Evolutionary conservation across 257 asterid genomes (phyloP).

Genomic region (Salvia rosmarinus): DNA sequence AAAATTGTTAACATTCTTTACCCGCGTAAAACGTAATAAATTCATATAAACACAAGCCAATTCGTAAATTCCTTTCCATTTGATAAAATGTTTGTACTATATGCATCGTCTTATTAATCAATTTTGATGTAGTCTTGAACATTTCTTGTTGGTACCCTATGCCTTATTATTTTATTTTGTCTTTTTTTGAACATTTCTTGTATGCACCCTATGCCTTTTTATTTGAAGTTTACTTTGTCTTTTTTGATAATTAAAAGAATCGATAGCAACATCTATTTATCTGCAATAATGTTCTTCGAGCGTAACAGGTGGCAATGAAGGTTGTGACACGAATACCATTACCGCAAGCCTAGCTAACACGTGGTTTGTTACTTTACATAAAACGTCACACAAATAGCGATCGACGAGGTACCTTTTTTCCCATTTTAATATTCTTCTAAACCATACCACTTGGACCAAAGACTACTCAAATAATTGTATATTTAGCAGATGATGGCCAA

Average conservation of each 20-base stretch:
- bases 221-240: not conserved
- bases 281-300: not conserved
- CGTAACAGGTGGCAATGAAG: slow-evolving; percentile 12
- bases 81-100: too few species aligned
- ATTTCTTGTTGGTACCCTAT: too few species aligned
- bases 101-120: too few species aligned
- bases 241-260: too few species aligned
- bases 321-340: slow-evolving; percentile 26
- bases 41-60: too few species aligned
- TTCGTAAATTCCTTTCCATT: too few species aligned
- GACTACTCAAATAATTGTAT: not conserved
- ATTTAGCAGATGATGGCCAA: too few species aligned
- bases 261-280: not conserved
- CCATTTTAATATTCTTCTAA: not conserved
- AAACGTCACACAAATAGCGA: not conserved
- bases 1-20: too few species aligned
- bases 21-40: too few species aligned
- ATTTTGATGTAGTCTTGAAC: slow-evolving; percentile 8
- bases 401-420: not conserved
- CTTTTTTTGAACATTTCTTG: too few species aligned
- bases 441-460: not conserved
- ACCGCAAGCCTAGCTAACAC: slow-evolving; percentile 4
- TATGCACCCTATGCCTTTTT: too few species aligned
- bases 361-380: slow-evolving; percentile 13
- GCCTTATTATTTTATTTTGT: too few species aligned